These are phyloP conservation scores for Fusarium oxysporum DNA, from an alignment of 2,329 filamentous ascomycete genomes.

Conservation along the genomic window DNA sequence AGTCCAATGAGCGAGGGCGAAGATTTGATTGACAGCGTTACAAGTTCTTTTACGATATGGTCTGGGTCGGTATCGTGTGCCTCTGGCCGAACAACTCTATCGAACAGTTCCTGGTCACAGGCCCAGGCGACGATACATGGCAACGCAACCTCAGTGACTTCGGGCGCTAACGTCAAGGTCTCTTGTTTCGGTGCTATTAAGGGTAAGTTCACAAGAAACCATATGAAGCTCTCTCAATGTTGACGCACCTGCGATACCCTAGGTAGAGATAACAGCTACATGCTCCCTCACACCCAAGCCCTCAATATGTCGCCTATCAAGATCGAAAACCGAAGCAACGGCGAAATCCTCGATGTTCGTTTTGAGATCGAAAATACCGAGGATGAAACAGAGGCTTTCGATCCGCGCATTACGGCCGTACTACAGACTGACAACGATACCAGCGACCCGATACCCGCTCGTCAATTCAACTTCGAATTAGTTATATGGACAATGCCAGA, in stretches of 20 bases:
- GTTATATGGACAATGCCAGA: background rate
- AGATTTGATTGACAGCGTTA: background rate
- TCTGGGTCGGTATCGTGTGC: fast-evolving
- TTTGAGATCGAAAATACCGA: background rate
- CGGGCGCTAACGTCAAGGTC: fast-evolving
- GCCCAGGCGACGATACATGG: background rate
- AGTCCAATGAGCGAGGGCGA: background rate
- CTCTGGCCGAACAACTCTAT: background rate
- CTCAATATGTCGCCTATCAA: background rate
- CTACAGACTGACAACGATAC: background rate
- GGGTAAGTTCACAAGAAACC: fast-evolving
- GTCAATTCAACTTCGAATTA: background rate
- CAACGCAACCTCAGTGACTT: background rate
- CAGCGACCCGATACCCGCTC: background rate
- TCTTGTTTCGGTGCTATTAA: fast-evolving
- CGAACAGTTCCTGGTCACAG: background rate
- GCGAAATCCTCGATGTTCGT: fast-evolving
- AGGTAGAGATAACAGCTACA: background rate
- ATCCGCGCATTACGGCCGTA: background rate
- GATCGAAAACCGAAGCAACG: background rate
- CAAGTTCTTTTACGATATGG: background rate
- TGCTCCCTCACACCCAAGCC: background rate
- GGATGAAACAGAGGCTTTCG: background rate
- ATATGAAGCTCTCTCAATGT: background rate
- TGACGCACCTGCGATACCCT: fast-evolving